Evolutionary conservation across 1,284 basidiomycete species (phyloP).

Genomic region (Gomphus sp.): DNA sequence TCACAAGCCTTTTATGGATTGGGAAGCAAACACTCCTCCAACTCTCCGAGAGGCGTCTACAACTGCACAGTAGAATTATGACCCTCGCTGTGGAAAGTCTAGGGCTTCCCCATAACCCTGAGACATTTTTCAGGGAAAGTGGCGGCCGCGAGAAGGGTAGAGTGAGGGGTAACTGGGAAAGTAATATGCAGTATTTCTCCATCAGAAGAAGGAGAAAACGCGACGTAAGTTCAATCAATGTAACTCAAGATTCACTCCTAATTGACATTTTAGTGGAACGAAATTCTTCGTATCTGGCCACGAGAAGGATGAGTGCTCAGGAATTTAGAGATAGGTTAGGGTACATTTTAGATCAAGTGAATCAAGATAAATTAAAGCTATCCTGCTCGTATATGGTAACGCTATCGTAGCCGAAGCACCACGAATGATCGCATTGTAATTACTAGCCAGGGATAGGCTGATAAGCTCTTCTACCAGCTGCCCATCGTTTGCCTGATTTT

Average conservation of each 20-base stretch:
- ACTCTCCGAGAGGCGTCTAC: conserved; percentile 43
- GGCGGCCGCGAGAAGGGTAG: conserved; percentile 62
- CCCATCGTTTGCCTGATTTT: conserved; percentile 60
- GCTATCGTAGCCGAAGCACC: neutral
- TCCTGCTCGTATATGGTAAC: neutral
- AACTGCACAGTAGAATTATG: conserved; percentile 54
- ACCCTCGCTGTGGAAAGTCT: conserved; percentile 51
- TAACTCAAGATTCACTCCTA: neutral
- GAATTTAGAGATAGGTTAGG: too few relatives aligned
- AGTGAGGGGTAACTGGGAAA: conserved; percentile 55
- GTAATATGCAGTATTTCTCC: conserved; percentile 66
- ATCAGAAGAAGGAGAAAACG: conserved; percentile 68
- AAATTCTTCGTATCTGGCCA: conserved; percentile 11
- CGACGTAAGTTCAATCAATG: conserved; percentile 27
- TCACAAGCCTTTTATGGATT: conserved; percentile 56
- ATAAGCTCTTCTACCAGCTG: conserved; percentile 66
- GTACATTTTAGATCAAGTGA: too few relatives aligned
- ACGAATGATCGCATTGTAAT: neutral
- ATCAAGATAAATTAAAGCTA: neutral
- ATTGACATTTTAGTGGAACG: conserved; percentile 6
- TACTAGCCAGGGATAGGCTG: conserved; percentile 30
- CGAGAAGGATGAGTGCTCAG: conserved; percentile 1
- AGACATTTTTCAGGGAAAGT: conserved; percentile 45
- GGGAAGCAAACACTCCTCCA: conserved; percentile 44
- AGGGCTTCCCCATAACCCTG: conserved; percentile 59